Percentiles rank a stretch among this genome's conserved stretches.
These are phyloP conservation scores for Eremochloa ophiuroides DNA, from an alignment of 176 grass and related monocot genomes.

Conservation along the genomic window DNA sequence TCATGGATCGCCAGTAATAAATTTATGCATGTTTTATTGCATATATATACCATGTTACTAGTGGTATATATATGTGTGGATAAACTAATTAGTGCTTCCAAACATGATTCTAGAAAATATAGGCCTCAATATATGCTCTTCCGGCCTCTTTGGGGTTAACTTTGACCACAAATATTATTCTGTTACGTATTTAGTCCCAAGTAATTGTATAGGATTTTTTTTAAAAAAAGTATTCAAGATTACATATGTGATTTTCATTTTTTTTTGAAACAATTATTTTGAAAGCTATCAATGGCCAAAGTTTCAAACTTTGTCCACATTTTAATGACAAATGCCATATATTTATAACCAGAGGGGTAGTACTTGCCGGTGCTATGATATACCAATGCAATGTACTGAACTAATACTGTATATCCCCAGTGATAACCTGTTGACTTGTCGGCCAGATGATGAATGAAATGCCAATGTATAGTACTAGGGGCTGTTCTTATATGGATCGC, in stretches of 20 bases:
- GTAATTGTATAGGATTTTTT: neutral
- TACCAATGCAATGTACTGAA: conserved; percentile 15
- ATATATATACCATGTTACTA: too few species aligned
- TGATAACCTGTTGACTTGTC: conserved; percentile 45
- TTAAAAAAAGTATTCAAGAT: too few species aligned
- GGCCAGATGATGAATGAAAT: conserved; percentile 27
- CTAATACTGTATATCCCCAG: conserved; percentile 27
- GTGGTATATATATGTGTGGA: too few species aligned
- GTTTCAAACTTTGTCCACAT: neutral
- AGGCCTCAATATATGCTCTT: too few species aligned
- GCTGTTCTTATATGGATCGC: conserved; percentile 12
- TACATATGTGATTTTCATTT: neutral
- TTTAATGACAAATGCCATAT: neutral
- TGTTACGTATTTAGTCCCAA: neutral
- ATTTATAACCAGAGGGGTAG: neutral
- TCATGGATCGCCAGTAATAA: neutral
- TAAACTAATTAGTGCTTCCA: too few species aligned
- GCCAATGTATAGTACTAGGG: conserved; percentile 30
- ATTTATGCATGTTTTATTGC: too few species aligned
- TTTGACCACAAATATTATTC: neutral
- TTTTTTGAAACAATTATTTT: neutral
- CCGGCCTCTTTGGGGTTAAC: neutral
- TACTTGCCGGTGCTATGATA: neutral
- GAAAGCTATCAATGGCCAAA: neutral
- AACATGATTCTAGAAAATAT: too few species aligned